phyloP scores from a whole-genome alignment of 2,329 filamentous ascomycete species.

The Neocatenulostroma microsporum region DNA sequence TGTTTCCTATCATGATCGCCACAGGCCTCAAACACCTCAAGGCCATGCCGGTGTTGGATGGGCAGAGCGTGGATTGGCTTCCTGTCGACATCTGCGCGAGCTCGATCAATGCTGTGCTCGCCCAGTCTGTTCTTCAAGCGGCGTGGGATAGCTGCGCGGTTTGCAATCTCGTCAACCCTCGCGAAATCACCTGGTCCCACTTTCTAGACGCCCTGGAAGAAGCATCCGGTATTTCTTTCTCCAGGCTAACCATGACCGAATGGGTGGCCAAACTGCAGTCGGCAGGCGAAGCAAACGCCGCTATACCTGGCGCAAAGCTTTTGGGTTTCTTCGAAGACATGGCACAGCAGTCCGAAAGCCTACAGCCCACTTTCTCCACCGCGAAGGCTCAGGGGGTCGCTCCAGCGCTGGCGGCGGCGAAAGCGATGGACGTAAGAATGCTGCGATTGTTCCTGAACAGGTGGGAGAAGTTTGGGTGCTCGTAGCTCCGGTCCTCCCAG shows the following conservation, averaged over 20 bases:
- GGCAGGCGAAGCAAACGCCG: background rate
- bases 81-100: background rate
- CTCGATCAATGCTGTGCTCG: background rate
- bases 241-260: background rate
- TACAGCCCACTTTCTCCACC: background rate
- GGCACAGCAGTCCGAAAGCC: background rate
- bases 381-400: background rate
- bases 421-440: background rate
- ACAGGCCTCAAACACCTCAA: background rate
- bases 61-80: background rate
- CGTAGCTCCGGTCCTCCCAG: background rate
- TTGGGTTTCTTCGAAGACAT: slow-evolving; percentile 4
- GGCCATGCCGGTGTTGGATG: background rate
- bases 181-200: background rate
- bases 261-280: background rate
- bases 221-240: background rate
- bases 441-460: background rate
- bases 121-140: background rate
- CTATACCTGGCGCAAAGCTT: slow-evolving; percentile 1
- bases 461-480: background rate
- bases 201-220: background rate
- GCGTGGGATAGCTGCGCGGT: background rate
- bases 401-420: background rate
- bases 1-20: background rate
- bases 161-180: background rate